These are phyloP conservation scores for Fusarium subtropicale DNA, from an alignment of 2,329 filamentous ascomycete species.

Conservation along the genomic window DNA sequence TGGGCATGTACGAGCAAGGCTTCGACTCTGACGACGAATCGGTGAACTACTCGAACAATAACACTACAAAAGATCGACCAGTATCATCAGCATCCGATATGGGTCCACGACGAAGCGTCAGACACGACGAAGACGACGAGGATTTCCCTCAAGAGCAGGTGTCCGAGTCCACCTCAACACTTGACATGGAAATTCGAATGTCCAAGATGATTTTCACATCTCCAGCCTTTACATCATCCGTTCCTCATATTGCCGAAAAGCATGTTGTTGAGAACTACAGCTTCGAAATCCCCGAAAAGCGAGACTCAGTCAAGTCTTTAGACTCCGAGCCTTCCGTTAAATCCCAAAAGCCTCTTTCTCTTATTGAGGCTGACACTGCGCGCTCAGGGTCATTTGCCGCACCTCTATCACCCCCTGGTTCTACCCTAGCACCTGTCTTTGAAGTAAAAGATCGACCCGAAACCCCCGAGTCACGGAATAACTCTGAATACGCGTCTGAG, in stretches of 20 bases:
- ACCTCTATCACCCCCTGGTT: constrained; percentile 29
- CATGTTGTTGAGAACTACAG: constrained; percentile 44
- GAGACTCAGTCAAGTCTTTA: constrained; percentile 64
- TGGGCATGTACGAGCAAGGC: constrained; percentile 75
- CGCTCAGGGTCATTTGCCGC: constrained; percentile 20
- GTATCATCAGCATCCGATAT: constrained; percentile 55
- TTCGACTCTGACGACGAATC: constrained; percentile 62
- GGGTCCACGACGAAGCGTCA: constrained; percentile 23
- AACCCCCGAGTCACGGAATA: constrained; percentile 25
- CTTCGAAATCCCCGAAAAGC: constrained; percentile 53
- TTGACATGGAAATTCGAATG: constrained; percentile 55
- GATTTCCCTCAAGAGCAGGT: constrained; percentile 36
- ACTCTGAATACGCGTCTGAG: constrained; percentile 22
- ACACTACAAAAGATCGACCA: constrained; percentile 41
- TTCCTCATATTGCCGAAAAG: constrained; percentile 54
- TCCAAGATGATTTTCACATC: constrained; percentile 57
- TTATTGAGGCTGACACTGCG: constrained; percentile 11
- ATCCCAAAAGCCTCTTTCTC: constrained; percentile 40
- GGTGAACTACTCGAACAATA: constrained; percentile 47
- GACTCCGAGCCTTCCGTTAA: constrained; percentile 52
- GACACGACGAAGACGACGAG: constrained; percentile 31
- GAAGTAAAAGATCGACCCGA: constrained; percentile 29
- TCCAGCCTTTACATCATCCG: constrained; percentile 54
- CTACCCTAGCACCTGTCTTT: constrained; percentile 12
- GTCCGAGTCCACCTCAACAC: constrained; percentile 44